Evolutionary conservation across 2,329 filamentous ascomycete genomes (phyloP), one percentile per base, ranked within the genome.

Genomic region (Venturia effusa): DNA sequence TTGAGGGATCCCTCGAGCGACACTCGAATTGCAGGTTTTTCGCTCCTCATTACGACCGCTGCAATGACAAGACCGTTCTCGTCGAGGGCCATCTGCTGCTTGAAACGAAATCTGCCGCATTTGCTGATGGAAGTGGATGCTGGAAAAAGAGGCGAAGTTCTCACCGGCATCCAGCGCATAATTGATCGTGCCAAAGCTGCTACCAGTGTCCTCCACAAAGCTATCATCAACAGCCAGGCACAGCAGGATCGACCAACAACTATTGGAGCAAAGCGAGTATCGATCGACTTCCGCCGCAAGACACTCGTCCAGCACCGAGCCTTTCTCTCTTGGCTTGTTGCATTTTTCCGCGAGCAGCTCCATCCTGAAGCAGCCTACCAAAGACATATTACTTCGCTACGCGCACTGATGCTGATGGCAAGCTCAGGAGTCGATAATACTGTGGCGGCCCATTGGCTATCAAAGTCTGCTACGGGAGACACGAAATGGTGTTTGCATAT

Each of bases 301-400:
- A 51, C 67, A 6, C 37, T 77, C 76, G 68, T 74, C 39, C 79
- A 78, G 66, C 88, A 87, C 69, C 74, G 83, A 40, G 74, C 76
- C 0, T 96, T 96, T 69, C 68, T 95, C n/a, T 71, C 74, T 1
- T 92, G 89, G 85, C 95, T 93, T 71, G 69, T 90, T 1, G 70
- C 76, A 1, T 94, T 96, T 68, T 74, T 97, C 6, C 81, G 85
- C 62, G 77, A 79, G 43, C 92, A 97, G 69, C 77, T 99, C 27
- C 83, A 85, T 2, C 87, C 92, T 2, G 92, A 88, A 0, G 86
- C 90, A 19, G 94, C 92, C 13, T 99, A 97, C 71, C 92, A 96
- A 72, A 84, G 92, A 7, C 93, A 96, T 68, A 89, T 92, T 59
- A 89, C 89, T 1, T 86, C 90, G 1, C 74, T 97, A 5, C 91